Conservation (phyloP, 345 rosid species). For the Trapa incisa region DNA sequence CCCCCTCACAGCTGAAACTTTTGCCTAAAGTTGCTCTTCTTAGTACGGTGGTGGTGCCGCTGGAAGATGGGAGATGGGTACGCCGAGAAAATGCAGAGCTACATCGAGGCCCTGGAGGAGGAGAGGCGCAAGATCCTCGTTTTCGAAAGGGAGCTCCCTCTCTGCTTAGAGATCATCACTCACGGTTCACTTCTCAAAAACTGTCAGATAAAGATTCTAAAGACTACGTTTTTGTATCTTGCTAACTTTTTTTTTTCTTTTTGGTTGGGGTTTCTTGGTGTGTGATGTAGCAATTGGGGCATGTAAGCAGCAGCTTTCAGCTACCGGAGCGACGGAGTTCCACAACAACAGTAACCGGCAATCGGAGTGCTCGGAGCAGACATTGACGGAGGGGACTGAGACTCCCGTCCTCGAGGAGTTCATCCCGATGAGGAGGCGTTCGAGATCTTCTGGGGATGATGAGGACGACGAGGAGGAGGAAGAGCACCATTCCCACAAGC, state of each 20-base stretch:
- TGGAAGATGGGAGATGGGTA: slow-evolving; percentile 21
- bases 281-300: slow-evolving; percentile 60
- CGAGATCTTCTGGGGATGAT: slow-evolving; percentile 13
- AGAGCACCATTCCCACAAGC: slow-evolving; percentile 30
- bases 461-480: slow-evolving; percentile 9
- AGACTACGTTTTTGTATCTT: background rate
- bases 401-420: slow-evolving; percentile 67
- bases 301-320: slow-evolving; percentile 61
- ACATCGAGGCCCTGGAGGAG: slow-evolving; percentile 68
- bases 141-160: slow-evolving; percentile 88
- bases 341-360: slow-evolving; percentile 32
- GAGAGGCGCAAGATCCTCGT: slow-evolving; percentile 86
- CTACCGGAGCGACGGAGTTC: slow-evolving; percentile 29
- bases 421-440: slow-evolving; percentile 49
- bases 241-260: background rate
- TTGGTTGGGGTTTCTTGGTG: background rate
- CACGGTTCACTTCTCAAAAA: slow-evolving; percentile 34
- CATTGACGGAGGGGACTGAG: slow-evolving; percentile 37
- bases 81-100: slow-evolving; percentile 39
- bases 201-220: background rate
- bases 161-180: slow-evolving; percentile 79
- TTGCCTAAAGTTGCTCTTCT: background rate
- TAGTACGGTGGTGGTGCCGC: background rate
- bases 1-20: background rate
- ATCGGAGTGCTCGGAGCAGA: slow-evolving; percentile 80